Conservation (phyloP, 1,139 yeast species). For the Wickerhamomyces sp. region DNA sequence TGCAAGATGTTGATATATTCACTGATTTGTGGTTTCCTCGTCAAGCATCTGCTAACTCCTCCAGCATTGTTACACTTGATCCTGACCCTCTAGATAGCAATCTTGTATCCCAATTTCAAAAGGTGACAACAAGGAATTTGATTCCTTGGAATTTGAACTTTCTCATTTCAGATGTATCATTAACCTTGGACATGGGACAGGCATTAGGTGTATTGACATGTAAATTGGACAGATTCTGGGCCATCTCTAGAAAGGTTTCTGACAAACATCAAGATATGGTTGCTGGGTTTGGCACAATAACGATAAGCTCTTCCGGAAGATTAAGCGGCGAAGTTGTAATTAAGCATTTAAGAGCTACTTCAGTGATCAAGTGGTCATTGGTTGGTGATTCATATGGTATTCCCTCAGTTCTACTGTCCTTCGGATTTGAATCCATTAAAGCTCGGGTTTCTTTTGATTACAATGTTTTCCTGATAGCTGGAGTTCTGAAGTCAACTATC, state of each 20-base stretch:
- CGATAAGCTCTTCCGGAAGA: constrained; percentile 64
- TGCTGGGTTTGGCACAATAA: constrained; percentile 52
- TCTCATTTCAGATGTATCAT: constrained; percentile 46
- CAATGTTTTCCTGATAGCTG: constrained; percentile 72
- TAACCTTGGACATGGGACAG: constrained; percentile 75
- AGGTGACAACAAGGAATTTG: constrained; percentile 60
- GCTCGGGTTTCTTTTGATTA: constrained; percentile 73
- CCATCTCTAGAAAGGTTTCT: constrained; percentile 59
- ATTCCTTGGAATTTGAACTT: constrained; percentile 74
- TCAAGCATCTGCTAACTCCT: background rate
- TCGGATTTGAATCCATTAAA: constrained; percentile 53
- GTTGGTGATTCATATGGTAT: constrained; percentile 43
- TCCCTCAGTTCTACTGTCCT: constrained; percentile 65
- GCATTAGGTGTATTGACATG: constrained; percentile 67
- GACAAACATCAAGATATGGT: constrained; percentile 72
- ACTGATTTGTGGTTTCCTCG: constrained; percentile 77
- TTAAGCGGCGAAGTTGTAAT: constrained; percentile 65
- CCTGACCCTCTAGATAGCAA: constrained; percentile 28
- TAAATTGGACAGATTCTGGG: constrained; percentile 59
- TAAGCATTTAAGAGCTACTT: constrained; percentile 47
- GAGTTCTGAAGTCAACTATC: constrained; percentile 44
- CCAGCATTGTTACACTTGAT: background rate
- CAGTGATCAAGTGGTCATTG: constrained; percentile 69
- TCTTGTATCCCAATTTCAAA: constrained; percentile 49
- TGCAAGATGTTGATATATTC: constrained; percentile 81